These are phyloP conservation scores for Vigna reflexopilosa DNA, from an alignment of 306 rosid species.

Conservation along the genomic window DNA sequence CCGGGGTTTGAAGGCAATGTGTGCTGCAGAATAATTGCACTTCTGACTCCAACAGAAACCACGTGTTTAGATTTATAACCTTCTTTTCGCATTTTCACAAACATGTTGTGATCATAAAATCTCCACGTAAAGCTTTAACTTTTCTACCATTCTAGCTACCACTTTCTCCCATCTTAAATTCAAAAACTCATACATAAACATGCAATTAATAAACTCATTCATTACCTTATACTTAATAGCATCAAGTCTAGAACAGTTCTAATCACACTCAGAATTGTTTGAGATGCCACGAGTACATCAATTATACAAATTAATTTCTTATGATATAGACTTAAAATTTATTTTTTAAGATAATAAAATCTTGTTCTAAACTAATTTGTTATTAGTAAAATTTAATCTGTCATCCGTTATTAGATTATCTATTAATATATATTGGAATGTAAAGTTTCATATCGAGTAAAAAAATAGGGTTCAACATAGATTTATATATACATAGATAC, in stretches of 20 bases:
- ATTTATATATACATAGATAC: too few relatives aligned
- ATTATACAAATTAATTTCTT: too few relatives aligned
- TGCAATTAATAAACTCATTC: neutral
- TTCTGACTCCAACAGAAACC: constrained; percentile 33
- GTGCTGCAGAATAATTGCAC: constrained; percentile 10
- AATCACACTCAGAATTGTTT: too few relatives aligned
- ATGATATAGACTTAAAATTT: too few relatives aligned
- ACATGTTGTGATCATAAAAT: neutral
- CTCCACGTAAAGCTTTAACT: neutral
- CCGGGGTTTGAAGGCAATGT: constrained; percentile 33
- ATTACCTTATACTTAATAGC: neutral
- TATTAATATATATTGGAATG: too few relatives aligned
- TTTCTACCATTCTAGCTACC: neutral
- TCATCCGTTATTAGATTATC: too few relatives aligned
- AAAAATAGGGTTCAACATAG: too few relatives aligned
- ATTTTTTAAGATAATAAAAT: too few relatives aligned
- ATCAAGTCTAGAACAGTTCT: neutral
- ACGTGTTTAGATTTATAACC: constrained; percentile 24
- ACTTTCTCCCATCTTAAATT: neutral
- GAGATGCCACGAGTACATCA: too few relatives aligned
- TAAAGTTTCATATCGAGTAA: too few relatives aligned
- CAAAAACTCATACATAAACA: constrained; percentile 7
- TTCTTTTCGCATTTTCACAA: neutral
- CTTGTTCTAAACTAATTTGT: too few relatives aligned
- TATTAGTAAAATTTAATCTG: too few relatives aligned